Base-by-base conservation (phyloP, 805 yeast species). In the Dipodascus geniculatus region DNA sequence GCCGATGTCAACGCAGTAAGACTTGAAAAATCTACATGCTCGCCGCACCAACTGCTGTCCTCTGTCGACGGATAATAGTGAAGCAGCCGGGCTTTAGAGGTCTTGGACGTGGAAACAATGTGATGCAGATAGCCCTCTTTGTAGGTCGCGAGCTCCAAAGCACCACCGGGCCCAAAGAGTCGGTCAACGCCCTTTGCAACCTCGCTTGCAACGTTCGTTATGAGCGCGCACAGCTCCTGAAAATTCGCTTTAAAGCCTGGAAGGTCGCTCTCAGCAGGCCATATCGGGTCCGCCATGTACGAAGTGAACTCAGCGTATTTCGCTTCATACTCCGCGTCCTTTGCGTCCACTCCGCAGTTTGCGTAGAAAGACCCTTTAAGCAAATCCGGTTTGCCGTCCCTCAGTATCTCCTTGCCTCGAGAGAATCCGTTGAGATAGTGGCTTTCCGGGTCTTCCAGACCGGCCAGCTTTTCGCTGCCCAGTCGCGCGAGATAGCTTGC, bases 351-450 rank as follows among this genome's bases (percentile, higher is more conserved):
- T 1, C 82, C 74, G 65, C 85, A 80, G 60, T 80, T 80, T 52
- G 77, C 72, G 60, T 80, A 80, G 58, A 66, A 80, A 1, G 83
- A 78, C 3, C 84, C 85, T 60, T 80, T 80, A 52, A 72, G 66
- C 24, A 58, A 60, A 59, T 80, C 84, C 1, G 77, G 77, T 44
- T 65, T 56, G 1, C 78, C 79, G 35, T 66, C 63, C 1, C 70
- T 70, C 35, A 80, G 68, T 33, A 64, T 71, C 58, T 80, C 85
- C 52, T 73, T 75, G 0, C 84, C 84, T 22, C 78, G 63, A 6
- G 83, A 79, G 84, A 84, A 80, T 1, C 84, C 85, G 1, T 77
- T 75, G 4, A 78, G 65, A 76, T 80, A 80, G 57, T 64, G 67
- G 0, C 79, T 73, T 51, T 77, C 80, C 17, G 74, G 75, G 22